Percentiles rank a stretch among this genome's conserved stretches.
phyloP scores from a whole-genome alignment of 352 stramenopile genomes.

The Phytophthora chlamydospora region DNA sequence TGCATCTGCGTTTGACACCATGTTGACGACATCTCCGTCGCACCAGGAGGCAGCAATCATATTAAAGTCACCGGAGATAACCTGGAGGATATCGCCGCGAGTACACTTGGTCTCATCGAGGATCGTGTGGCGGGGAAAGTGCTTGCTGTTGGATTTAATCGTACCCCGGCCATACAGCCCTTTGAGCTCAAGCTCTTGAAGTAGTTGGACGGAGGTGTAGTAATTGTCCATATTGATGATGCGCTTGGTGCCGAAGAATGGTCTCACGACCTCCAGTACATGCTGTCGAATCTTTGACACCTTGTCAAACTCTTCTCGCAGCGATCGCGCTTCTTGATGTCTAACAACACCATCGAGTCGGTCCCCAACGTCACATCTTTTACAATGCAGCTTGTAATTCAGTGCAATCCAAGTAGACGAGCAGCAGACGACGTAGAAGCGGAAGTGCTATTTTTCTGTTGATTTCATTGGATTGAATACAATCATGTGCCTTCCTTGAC shows the following conservation, averaged over 20 bases:
- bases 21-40: slow-evolving; percentile 28
- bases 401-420: slow-evolving; percentile 34
- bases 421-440: slow-evolving; percentile 35
- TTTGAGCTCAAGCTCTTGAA: slow-evolving; percentile 19
- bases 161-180: slow-evolving; percentile 22
- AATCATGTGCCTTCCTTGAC: too few species aligned
- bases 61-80: slow-evolving; percentile 7
- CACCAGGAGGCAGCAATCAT: slow-evolving; percentile 32
- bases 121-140: slow-evolving; percentile 26
- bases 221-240: slow-evolving; percentile 40
- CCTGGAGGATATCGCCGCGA: slow-evolving; percentile 18
- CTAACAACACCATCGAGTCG: slow-evolving; percentile 16
- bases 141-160: slow-evolving; percentile 16
- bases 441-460: slow-evolving; percentile 36
- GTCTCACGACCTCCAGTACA: slow-evolving; percentile 27
- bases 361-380: slow-evolving; percentile 21
- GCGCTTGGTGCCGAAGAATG: slow-evolving; percentile 13
- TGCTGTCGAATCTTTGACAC: slow-evolving; percentile 17
- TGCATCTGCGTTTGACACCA: slow-evolving; percentile 29
- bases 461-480: slow-evolving; percentile 33
- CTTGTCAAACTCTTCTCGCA: slow-evolving; percentile 8
- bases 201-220: slow-evolving; percentile 35
- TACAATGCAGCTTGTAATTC: slow-evolving; percentile 19
- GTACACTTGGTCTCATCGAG: slow-evolving; percentile 5
- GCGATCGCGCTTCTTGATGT: background rate